Evolutionary conservation across 345 rosid genomes (phyloP).

Genomic region (Pugionium cornutum): DNA sequence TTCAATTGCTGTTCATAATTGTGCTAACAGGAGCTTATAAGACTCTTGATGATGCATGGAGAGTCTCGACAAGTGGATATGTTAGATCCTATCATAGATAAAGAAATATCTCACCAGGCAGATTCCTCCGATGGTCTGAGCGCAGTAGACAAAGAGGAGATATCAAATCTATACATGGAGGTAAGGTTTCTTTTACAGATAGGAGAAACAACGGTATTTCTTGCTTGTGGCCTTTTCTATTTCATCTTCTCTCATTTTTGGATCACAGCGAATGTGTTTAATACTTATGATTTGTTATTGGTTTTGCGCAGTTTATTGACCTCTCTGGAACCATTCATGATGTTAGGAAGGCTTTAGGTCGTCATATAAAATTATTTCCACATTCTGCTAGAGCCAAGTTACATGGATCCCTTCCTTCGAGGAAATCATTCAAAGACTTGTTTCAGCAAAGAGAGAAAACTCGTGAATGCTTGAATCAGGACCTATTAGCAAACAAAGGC

Average conservation of each 20-base stretch:
- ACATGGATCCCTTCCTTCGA: slow-evolving; percentile 29
- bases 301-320: slow-evolving; percentile 65
- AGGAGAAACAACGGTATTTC: neutral
- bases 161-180: slow-evolving; percentile 75
- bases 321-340: slow-evolving; percentile 73
- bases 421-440: slow-evolving; percentile 41
- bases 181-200: slow-evolving; percentile 38
- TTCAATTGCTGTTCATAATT: slow-evolving; percentile 24
- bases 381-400: slow-evolving; percentile 44
- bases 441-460: slow-evolving; percentile 42
- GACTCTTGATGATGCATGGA: slow-evolving; percentile 60
- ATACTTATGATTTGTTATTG: slow-evolving; percentile 18
- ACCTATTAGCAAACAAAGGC: slow-evolving; percentile 36
- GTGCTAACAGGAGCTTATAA: slow-evolving; percentile 68
- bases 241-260: neutral
- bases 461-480: slow-evolving; percentile 32
- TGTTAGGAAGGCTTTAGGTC: slow-evolving; percentile 71
- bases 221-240: slow-evolving; percentile 15
- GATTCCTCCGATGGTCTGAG: slow-evolving; percentile 51
- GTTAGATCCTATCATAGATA: slow-evolving; percentile 57
- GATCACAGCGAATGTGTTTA: slow-evolving; percentile 12
- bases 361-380: slow-evolving; percentile 70
- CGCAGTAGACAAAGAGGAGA: slow-evolving; percentile 52
- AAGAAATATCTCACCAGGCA: slow-evolving; percentile 46
- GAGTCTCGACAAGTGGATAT: slow-evolving; percentile 52